phyloP scores from a whole-genome alignment of 2,329 filamentous ascomycete species.

The Xylaria sp. region DNA sequence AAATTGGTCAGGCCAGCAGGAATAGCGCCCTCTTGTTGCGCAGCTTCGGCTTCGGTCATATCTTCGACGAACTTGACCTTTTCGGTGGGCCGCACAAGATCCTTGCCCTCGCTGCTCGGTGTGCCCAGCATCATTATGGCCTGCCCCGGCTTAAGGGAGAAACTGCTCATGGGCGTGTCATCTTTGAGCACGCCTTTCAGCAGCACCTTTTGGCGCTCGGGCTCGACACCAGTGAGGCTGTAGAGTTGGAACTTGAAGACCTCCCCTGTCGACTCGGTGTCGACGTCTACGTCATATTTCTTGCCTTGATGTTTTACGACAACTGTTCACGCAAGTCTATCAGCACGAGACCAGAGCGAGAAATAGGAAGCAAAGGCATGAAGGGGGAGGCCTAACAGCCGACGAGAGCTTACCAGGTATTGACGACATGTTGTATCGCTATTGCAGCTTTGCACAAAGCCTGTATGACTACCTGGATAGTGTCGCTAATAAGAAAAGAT shows the following conservation, averaged over 20 bases:
- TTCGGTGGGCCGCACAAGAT: slow-evolving; percentile 79
- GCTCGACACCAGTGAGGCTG: slow-evolving; percentile 94
- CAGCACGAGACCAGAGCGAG: slow-evolving; percentile 36
- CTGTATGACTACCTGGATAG: background rate
- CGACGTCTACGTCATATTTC: slow-evolving; percentile 93
- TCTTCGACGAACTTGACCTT: slow-evolving; percentile 92
- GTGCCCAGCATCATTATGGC: slow-evolving; percentile 97
- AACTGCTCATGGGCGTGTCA: slow-evolving; percentile 85
- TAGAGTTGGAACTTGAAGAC: slow-evolving; percentile 96
- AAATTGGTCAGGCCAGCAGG: slow-evolving; percentile 91
- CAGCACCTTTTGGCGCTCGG: slow-evolving; percentile 94
- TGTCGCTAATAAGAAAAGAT: background rate
- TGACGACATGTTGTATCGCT: slow-evolving; percentile 44
- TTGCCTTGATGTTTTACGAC: slow-evolving; percentile 95
- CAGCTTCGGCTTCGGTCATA: slow-evolving; percentile 94
- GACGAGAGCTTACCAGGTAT: slow-evolving; percentile 40
- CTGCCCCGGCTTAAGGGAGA: slow-evolving; percentile 87
- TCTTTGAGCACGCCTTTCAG: slow-evolving; percentile 96
- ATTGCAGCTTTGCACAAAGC: background rate
- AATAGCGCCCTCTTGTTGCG: slow-evolving; percentile 82
- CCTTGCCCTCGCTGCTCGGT: slow-evolving; percentile 72
- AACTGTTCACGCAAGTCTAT: slow-evolving; percentile 63
- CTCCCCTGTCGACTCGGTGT: slow-evolving; percentile 84
- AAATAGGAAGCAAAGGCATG: background rate
- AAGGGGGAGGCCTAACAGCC: background rate